phyloP scores from a whole-genome alignment of 768 basidiomycete genomes.

The Amanita muscaria region DNA sequence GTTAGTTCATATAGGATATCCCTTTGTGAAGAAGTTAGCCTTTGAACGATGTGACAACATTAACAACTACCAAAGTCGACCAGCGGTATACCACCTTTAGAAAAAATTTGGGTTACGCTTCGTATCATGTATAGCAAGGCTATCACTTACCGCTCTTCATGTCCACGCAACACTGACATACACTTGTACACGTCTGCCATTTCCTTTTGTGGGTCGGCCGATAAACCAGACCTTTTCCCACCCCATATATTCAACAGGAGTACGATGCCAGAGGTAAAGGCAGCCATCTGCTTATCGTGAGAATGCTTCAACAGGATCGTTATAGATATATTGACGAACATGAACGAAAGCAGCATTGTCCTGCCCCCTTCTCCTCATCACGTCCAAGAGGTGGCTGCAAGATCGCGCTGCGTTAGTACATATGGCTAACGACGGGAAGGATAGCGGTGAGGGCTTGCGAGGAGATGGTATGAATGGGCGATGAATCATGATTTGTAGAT shows the following conservation, averaged over 20 bases:
- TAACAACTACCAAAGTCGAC: slow-evolving; percentile 31
- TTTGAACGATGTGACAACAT: slow-evolving; percentile 16
- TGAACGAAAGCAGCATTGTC: slow-evolving; percentile 6
- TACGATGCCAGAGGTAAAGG: slow-evolving; percentile 44
- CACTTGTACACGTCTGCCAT: slow-evolving; percentile 62
- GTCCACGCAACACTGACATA: slow-evolving; percentile 39
- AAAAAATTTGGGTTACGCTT: not conserved
- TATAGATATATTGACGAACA: not conserved
- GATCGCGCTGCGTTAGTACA: slow-evolving; percentile 77
- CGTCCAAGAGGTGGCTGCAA: slow-evolving; percentile 70
- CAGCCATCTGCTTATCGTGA: slow-evolving; percentile 22
- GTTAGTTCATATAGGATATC: slow-evolving; percentile 68
- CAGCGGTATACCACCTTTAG: slow-evolving; percentile 31
- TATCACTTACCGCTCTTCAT: slow-evolving; percentile 26
- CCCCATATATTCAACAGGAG: slow-evolving; percentile 64
- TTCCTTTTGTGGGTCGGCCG: slow-evolving; percentile 42
- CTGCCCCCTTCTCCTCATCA: slow-evolving; percentile 32
- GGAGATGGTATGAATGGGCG: slow-evolving; percentile 68
- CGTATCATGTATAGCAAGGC: not conserved
- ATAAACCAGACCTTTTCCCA: slow-evolving; percentile 40
- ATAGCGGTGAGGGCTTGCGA: slow-evolving; percentile 34
- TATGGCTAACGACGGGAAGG: slow-evolving; percentile 64
- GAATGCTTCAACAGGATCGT: not conserved
- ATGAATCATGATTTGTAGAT: slow-evolving; percentile 66
- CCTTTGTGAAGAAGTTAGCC: slow-evolving; percentile 33